Conservation (phyloP, 1,284 basidiomycete genomes). For the Hemileccinum hortonii region DNA sequence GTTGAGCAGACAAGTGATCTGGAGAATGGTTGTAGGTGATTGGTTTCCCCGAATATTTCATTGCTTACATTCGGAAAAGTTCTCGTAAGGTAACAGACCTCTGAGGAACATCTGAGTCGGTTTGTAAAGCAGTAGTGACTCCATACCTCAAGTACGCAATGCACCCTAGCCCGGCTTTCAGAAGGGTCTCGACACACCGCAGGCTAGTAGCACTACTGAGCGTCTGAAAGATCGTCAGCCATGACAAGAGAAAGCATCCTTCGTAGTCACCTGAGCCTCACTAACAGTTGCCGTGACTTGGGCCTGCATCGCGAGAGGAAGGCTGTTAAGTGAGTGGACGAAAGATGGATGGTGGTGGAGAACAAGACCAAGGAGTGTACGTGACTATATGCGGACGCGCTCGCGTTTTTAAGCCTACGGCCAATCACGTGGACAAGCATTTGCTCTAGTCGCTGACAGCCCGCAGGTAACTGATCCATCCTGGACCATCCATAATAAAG, state of each 20-base stretch:
- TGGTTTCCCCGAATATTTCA: neutral
- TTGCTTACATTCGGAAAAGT: conserved; percentile 67
- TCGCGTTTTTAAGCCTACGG: conserved; percentile 11
- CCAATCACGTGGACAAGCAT: conserved; percentile 22
- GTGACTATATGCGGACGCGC: conserved; percentile 2
- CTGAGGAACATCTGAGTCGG: conserved; percentile 19
- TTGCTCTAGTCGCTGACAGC: too few species aligned
- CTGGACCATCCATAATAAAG: neutral
- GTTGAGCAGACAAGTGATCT: conserved; percentile 35
- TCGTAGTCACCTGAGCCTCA: conserved; percentile 28
- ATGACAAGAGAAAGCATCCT: neutral
- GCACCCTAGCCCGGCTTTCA: conserved; percentile 72
- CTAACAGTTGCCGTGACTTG: conserved; percentile 18
- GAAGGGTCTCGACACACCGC: conserved; percentile 64
- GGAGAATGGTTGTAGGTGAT: neutral
- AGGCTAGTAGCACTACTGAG: conserved; percentile 63
- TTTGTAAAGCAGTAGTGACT: neutral
- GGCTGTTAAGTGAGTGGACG: neutral
- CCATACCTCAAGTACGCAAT: conserved; percentile 71
- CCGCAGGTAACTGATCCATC: neutral
- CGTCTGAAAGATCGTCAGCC: conserved; percentile 31
- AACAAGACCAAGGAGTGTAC: conserved; percentile 3
- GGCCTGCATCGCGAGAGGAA: conserved; percentile 25
- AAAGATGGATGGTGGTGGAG: neutral
- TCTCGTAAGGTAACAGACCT: conserved; percentile 69